phyloP scores from a whole-genome alignment of 371 early-diverging fungal genomes.

The Lichtheimia corymbifera region DNA sequence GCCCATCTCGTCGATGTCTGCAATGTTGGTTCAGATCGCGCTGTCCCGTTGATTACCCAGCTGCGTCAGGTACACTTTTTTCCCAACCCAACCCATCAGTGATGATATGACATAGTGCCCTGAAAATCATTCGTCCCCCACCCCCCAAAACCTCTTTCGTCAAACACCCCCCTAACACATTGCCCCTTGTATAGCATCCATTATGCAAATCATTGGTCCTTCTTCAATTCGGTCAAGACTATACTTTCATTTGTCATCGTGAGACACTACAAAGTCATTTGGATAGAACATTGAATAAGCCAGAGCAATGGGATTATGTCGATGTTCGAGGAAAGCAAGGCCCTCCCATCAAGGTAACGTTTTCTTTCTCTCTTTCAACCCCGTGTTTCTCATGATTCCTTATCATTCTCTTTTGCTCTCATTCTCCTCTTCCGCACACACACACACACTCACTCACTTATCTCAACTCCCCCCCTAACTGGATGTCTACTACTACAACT shows the following conservation, averaged over 20 bases:
- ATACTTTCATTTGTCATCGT: slow-evolving; percentile 43
- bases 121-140: background rate
- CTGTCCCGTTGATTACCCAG: slow-evolving; percentile 9
- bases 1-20: slow-evolving; percentile 30
- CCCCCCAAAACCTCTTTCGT: background rate
- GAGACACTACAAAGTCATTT: slow-evolving; percentile 24
- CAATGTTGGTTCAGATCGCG: slow-evolving; percentile 15
- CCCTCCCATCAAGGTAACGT: slow-evolving; percentile 19
- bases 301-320: slow-evolving; percentile 13
- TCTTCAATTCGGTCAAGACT: slow-evolving; percentile 43
- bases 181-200: slow-evolving; percentile 9
- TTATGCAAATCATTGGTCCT: slow-evolving; percentile 21
- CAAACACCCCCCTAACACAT: background rate
- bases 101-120: background rate
- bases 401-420: background rate
- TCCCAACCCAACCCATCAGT: no score
- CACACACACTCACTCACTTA: no score
- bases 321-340: slow-evolving; percentile 21
- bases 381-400: no score
- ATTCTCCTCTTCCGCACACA: background rate
- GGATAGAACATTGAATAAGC: slow-evolving; percentile 10
- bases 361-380: no score
- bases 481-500: background rate
- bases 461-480: slow-evolving; percentile 1
- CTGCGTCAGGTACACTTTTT: slow-evolving; percentile 18